phyloP scores from a whole-genome alignment of 2,329 filamentous ascomycete species.

The Penicillium sp. region DNA sequence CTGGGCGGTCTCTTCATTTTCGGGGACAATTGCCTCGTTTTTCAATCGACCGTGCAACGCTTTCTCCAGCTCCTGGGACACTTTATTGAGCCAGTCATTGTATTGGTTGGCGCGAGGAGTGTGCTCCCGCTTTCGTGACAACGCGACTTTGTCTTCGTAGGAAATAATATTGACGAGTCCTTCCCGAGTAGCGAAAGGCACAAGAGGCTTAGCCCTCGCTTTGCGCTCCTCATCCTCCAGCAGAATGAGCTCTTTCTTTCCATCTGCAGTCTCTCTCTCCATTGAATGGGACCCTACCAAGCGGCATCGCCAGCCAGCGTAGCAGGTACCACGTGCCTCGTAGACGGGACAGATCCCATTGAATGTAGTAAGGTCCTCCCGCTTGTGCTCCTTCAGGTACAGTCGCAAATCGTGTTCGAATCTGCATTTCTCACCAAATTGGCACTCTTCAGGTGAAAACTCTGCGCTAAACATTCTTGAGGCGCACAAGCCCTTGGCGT shows the following conservation, averaged over 20 bases:
- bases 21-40: slow-evolving; percentile 38
- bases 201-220: slow-evolving; percentile 40
- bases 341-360: slow-evolving; percentile 80
- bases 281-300: slow-evolving; percentile 85
- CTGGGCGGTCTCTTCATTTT: slow-evolving; percentile 39
- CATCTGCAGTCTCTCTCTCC: slow-evolving; percentile 77
- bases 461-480: slow-evolving; percentile 73
- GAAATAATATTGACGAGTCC: slow-evolving; percentile 77
- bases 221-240: slow-evolving; percentile 59
- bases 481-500: slow-evolving; percentile 76
- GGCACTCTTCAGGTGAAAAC: slow-evolving; percentile 77
- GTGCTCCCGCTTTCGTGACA: slow-evolving; percentile 72
- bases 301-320: slow-evolving; percentile 90
- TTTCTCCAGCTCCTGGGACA: slow-evolving; percentile 55
- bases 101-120: slow-evolving; percentile 77
- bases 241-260: slow-evolving; percentile 78
- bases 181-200: slow-evolving; percentile 49
- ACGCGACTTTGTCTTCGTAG: slow-evolving; percentile 69
- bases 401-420: slow-evolving; percentile 81
- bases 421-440: slow-evolving; percentile 78
- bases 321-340: slow-evolving; percentile 74
- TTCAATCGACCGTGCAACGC: slow-evolving; percentile 53
- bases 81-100: slow-evolving; percentile 74
- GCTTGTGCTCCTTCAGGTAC: slow-evolving; percentile 81
- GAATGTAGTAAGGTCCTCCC: slow-evolving; percentile 76